phyloP scores from a whole-genome alignment of 148 eudicot species.

The Pharnaceum exiguum region DNA sequence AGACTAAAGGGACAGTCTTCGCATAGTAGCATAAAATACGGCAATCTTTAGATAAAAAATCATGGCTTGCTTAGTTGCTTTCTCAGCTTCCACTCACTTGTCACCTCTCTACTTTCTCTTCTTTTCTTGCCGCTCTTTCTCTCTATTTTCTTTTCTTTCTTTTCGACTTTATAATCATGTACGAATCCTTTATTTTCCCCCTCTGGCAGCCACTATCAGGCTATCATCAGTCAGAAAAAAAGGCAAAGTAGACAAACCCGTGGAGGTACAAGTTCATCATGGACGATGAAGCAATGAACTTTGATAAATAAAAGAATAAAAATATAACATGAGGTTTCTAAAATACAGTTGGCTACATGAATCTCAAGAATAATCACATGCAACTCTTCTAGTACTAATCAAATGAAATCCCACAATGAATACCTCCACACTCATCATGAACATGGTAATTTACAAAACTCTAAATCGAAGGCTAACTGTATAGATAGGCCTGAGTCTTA shows the following conservation, averaged over 20 bases:
- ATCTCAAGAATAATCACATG: neutral
- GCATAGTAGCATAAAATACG: neutral
- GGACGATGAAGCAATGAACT: no score
- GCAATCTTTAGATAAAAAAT: neutral
- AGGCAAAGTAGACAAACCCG: no score
- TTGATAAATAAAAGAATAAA: no score
- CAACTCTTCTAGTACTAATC: neutral
- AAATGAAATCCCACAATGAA: neutral
- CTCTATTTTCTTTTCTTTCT: neutral
- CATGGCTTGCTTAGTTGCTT: neutral
- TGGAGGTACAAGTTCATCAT: no score
- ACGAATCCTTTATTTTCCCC: neutral
- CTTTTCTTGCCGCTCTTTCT: conserved; percentile 1
- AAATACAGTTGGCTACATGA: neutral
- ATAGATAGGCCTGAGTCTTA: conserved; percentile 42
- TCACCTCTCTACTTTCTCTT: conserved; percentile 7
- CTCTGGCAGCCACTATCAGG: no score
- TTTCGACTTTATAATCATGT: neutral
- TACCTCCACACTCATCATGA: neutral
- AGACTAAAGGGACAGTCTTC: neutral
- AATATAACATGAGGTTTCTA: no score
- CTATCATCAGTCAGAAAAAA: no score
- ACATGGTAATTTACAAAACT: neutral
- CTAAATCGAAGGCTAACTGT: conserved; percentile 13
- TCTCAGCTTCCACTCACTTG: conserved; percentile 1